A percentile compares a stretch with the other conserved stretches of the same genome.
Conservation (phyloP, 495 filamentous ascomycete genomes). For the Chaetomium fimeti region DNA sequence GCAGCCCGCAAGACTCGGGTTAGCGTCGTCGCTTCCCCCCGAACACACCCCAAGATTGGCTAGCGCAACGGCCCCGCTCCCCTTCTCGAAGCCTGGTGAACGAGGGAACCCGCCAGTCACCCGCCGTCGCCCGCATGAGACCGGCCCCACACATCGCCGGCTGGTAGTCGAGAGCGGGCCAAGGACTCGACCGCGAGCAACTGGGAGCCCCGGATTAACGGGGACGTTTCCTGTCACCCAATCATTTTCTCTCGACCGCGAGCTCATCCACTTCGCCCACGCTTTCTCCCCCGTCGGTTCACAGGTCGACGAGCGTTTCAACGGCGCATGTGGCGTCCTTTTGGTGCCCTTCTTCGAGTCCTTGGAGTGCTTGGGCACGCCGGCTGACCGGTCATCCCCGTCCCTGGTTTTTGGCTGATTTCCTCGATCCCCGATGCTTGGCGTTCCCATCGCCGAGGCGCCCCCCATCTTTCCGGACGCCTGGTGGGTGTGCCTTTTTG, state of each 20-base stretch:
- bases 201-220: constrained; percentile 20
- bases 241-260: constrained; percentile 8
- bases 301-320: constrained; percentile 15
- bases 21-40: constrained; percentile 8
- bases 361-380: neutral
- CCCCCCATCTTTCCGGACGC: neutral
- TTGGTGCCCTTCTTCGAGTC: neutral
- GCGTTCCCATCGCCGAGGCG: neutral
- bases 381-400: constrained; percentile 8
- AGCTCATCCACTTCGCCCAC: neutral
- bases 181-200: neutral
- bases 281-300: constrained; percentile 5
- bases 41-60: constrained; percentile 13
- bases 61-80: constrained; percentile 12
- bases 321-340: constrained; percentile 13
- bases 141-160: neutral
- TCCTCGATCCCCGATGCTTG: neutral
- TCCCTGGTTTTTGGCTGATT: constrained; percentile 6
- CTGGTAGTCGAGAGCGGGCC: neutral
- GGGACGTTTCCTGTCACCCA: constrained; percentile 24
- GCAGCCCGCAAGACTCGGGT: constrained; percentile 1
- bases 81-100: constrained; percentile 20
- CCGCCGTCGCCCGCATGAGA: neutral
- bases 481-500: no score
- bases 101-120: neutral